phyloP scores from a whole-genome alignment of 2,329 filamentous ascomycete species.

The Neonectria magnoliae region DNA sequence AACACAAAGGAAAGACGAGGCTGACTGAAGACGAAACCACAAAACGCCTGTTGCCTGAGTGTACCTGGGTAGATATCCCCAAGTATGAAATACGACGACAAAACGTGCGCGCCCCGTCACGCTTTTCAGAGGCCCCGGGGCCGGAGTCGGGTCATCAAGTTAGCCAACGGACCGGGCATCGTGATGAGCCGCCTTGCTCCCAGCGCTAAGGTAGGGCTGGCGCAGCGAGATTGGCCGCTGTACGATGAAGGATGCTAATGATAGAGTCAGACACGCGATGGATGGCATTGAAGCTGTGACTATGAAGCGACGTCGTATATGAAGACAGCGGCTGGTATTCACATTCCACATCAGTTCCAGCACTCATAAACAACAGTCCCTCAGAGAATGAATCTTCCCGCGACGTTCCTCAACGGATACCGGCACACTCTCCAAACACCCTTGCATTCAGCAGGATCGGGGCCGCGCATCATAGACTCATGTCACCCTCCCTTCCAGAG shows the following conservation, averaged over 20 bases:
- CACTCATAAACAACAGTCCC: too few species aligned
- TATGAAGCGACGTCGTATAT: neutral
- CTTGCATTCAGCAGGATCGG: neutral
- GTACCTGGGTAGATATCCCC: too few species aligned
- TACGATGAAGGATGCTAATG: neutral
- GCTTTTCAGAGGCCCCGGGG: neutral
- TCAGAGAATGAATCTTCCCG: neutral
- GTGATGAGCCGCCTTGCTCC: neutral
- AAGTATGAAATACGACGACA: neutral
- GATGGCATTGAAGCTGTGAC: too few species aligned
- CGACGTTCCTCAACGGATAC: neutral
- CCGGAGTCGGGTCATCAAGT: constrained; percentile 7
- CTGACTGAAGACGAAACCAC: neutral
- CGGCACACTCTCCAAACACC: neutral
- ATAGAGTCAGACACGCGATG: neutral
- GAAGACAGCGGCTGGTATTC: too few species aligned
- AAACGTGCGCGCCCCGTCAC: neutral
- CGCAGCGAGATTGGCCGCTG: neutral
- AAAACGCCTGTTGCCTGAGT: neutral
- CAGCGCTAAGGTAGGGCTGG: neutral
- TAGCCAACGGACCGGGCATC: neutral
- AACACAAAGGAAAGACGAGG: neutral
- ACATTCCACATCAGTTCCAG: neutral
- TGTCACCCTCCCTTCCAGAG: too few species aligned
- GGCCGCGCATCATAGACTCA: neutral